Percentiles rank a stretch among this genome's conserved stretches.
Evolutionary conservation across 352 stramenopile species (phyloP).

Genomic region (Elongisporangium anandrum): DNA sequence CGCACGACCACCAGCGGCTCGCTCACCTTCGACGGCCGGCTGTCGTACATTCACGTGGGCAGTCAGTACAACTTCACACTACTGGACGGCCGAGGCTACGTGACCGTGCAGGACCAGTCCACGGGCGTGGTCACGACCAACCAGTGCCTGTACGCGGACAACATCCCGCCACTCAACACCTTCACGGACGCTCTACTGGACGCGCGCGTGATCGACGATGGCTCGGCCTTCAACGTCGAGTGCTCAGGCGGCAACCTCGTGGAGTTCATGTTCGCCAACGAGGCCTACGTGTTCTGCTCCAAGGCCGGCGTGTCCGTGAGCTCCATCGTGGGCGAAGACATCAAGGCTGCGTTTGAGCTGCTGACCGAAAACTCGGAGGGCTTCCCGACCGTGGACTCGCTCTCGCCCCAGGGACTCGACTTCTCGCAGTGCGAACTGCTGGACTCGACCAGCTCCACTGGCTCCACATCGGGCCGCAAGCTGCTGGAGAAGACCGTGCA

Average conservation of each 20-base stretch:
- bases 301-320: conserved; percentile 6
- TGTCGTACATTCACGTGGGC: conserved; percentile 20
- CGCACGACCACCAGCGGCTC: conserved; percentile 2
- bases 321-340: conserved; percentile 10
- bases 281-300: conserved; percentile 32
- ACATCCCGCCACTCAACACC: conserved; percentile 12
- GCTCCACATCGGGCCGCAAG: conserved; percentile 2
- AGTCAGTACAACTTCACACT: conserved; percentile 28
- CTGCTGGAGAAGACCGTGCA: conserved; percentile 6
- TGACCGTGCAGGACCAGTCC: conserved; percentile 19
- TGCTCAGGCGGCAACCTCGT: conserved; percentile 21
- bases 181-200: conserved; percentile 10
- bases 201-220: conserved; percentile 20
- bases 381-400: too few relatives aligned
- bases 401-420: too few relatives aligned
- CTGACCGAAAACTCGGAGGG: neutral
- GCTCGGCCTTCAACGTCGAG: conserved; percentile 8
- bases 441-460: neutral
- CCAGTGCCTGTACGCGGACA: neutral
- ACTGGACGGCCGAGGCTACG: conserved; percentile 21
- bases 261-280: conserved; percentile 23
- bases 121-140: conserved; percentile 8
- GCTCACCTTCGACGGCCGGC: conserved; percentile 21
- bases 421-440: conserved; percentile 4
- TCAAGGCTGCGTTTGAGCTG: conserved; percentile 14